Percentiles rank a stretch among this genome's conserved stretches.
phyloP scores from a whole-genome alignment of 2,329 filamentous ascomycete species.

The Calonectria pteridis region DNA sequence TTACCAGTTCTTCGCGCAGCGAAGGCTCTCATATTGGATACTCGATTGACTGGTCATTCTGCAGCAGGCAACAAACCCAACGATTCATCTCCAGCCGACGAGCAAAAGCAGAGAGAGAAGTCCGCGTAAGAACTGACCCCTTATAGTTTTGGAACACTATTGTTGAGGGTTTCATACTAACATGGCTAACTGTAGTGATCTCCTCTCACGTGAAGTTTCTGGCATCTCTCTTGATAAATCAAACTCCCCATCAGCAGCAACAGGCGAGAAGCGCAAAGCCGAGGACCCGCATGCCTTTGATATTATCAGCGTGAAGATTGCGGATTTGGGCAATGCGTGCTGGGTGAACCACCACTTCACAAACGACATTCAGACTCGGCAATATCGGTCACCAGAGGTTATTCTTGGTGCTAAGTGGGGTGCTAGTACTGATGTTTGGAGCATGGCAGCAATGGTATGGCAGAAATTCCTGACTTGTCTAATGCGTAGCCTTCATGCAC shows the following conservation, averaged over 20 bases:
- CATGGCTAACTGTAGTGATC: constrained; percentile 69
- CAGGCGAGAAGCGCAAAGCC: constrained; percentile 72
- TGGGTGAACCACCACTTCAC: constrained; percentile 99
- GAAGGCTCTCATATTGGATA: background rate
- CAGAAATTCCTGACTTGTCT: background rate
- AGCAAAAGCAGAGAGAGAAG: constrained; percentile 90
- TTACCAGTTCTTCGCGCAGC: background rate
- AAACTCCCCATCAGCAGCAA: constrained; percentile 61
- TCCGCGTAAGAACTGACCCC: constrained; percentile 77
- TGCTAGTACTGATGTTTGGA: constrained; percentile 99
- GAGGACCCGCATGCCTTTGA: constrained; percentile 71
- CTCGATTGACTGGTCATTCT: constrained; percentile 26
- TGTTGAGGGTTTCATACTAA: constrained; percentile 22
- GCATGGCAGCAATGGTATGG: constrained; percentile 97
- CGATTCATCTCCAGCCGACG: constrained; percentile 64
- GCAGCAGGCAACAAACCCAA: constrained; percentile 51
- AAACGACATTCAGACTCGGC: constrained; percentile 97
- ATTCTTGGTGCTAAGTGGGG: constrained; percentile 98
- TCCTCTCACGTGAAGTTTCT: constrained; percentile 92
- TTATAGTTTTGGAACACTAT: background rate
- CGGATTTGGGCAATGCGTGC: constrained; percentile 96
- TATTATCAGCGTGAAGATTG: constrained; percentile 98
- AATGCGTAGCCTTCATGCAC: background rate
- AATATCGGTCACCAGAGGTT: constrained; percentile 97
- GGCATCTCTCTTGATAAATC: constrained; percentile 92